Evolutionary conservation across 768 basidiomycete species (phyloP), one percentile per base, ranked within the genome.

Genomic region (Royoungia palumana): DNA sequence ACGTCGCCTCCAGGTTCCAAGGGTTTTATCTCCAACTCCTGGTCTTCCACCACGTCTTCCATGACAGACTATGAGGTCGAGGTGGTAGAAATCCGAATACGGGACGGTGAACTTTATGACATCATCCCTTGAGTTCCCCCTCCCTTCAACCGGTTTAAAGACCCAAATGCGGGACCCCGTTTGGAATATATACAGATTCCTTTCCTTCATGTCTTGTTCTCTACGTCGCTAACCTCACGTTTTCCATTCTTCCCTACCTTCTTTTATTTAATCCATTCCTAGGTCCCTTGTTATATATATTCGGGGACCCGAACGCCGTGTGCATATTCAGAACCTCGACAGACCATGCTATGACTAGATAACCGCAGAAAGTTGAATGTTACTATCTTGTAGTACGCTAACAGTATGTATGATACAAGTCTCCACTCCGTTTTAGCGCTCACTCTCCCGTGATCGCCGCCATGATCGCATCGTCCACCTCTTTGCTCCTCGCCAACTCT

Each of bases 41-140:
- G 79, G 34, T 83, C 85, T 12, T 84, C 86, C 43, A 79, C 78
- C 41, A 80, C 80, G 65, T 79, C 82, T 38, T 79, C 79, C 46
- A 67, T 87, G 54, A 80, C 78, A 53, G 86, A 88, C 58, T 89
- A 87, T 56, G 87, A 90, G 63, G 82, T 91, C 51, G 89, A 92
- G 67, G 89, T 91, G 32, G 89, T 88, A 57, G 87, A 90, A 71
- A 93, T 92, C 65, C 78, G 89, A 50, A 87, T 92, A 51, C 75
- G 78, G 54, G 89, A 89, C 59, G 85, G 80, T 43, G 89, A 92
- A 58, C 71, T 90, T 42, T 78, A 82, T 64, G 78, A 81, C 50
- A 85, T 91, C 63, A 87, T 91, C 65, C 89, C 83, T 30, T 77
- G 48, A 66, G 49, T 35, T 46, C 9, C 49, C 8, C 32, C 10